Evolutionary conservation across 1,284 basidiomycete species (phyloP), one percentile per base, ranked within the genome.

Genomic region (Cryptococcus maquisensis): DNA sequence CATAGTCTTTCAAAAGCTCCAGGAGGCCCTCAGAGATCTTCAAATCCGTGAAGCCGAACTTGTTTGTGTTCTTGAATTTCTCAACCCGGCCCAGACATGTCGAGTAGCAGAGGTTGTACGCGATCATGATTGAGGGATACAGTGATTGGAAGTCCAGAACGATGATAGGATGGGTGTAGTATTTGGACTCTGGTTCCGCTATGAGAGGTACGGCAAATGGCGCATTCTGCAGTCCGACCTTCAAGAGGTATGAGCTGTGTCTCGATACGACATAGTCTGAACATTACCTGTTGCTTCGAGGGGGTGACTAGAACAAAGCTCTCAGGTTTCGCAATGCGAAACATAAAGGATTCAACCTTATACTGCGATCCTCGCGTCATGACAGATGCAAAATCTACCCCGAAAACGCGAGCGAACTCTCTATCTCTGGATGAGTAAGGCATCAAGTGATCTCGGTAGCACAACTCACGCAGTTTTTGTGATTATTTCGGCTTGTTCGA

Each of bases 341-440:
- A 92, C 86, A 98, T 87, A 77, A 98, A 95, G 0, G 92, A 93
- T 78, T 98, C 95, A 20, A 98, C 95, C 77, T 98, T 98, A 81
- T 92, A 98, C 66, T 98, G 95, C 2, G 91, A 95, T 1, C 95
- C 95, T 32, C 96, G 84, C 61, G 85, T 92, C 55, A 97, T 84
- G 42, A 98, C 94, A 0, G 93, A 96, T 69, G 88, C 90, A 72
- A 98, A 98, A 75, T 98, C 95, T 47, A 98, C 87, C 0, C 95
- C 95, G 64, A 97, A 97, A 13, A 98, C 90, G 13, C 95, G 84
- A 18, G 95, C 93, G 66, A 97, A 97, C 74, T 98, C 95, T 4
- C 92, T 94, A 65, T 8, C 47, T 44, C 9, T 21, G 28, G 20
- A 44, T 52, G 2, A 49, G 21, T 24, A 45, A 18, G 9, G 18